phyloP scores from a whole-genome alignment of 2,329 filamentous ascomycete genomes.

The Pseudocercospora musae region DNA sequence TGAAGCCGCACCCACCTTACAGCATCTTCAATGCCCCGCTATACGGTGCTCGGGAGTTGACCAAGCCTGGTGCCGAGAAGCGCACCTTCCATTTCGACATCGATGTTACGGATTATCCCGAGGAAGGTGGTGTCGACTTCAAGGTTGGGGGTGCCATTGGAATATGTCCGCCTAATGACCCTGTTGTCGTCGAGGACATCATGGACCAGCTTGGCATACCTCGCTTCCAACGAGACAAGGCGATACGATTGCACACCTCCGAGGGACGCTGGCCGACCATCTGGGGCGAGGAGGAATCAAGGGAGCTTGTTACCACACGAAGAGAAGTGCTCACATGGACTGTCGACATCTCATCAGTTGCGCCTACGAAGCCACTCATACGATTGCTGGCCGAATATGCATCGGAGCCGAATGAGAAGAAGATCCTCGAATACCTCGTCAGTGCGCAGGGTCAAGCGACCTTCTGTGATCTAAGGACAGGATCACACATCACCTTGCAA shows the following conservation, averaged over 20 bases:
- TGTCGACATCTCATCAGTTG: slow-evolving; percentile 86
- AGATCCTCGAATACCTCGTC: slow-evolving; percentile 80
- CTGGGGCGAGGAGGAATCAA: slow-evolving; percentile 85
- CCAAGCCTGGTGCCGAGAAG: slow-evolving; percentile 86
- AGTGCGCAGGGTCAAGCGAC: slow-evolving; percentile 85
- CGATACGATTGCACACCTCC: slow-evolving; percentile 72
- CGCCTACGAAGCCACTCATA: slow-evolving; percentile 83
- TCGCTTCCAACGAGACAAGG: slow-evolving; percentile 77
- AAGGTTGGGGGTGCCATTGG: slow-evolving; percentile 95
- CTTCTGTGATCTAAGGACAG: slow-evolving; percentile 90
- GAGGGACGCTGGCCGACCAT: slow-evolving; percentile 93
- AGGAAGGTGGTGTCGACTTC: slow-evolving; percentile 82
- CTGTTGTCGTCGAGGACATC: slow-evolving; percentile 73
- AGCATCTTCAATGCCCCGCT: slow-evolving; percentile 88
- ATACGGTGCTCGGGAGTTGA: slow-evolving; percentile 80
- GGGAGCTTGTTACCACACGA: slow-evolving; percentile 84
- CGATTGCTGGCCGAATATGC: slow-evolving; percentile 84
- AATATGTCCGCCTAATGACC: slow-evolving; percentile 82
- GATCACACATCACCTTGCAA: slow-evolving; percentile 74
- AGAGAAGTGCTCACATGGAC: slow-evolving; percentile 95
- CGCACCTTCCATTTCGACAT: slow-evolving; percentile 96
- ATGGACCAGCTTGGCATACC: slow-evolving; percentile 80
- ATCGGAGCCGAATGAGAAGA: slow-evolving; percentile 75
- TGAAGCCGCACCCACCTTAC: slow-evolving; percentile 92
- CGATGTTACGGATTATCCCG: slow-evolving; percentile 90